Evolutionary conservation across 2,329 filamentous ascomycete genomes (phyloP), one percentile per base, ranked within the genome.

Genomic region (Clarireedia homoeocarpa): DNA sequence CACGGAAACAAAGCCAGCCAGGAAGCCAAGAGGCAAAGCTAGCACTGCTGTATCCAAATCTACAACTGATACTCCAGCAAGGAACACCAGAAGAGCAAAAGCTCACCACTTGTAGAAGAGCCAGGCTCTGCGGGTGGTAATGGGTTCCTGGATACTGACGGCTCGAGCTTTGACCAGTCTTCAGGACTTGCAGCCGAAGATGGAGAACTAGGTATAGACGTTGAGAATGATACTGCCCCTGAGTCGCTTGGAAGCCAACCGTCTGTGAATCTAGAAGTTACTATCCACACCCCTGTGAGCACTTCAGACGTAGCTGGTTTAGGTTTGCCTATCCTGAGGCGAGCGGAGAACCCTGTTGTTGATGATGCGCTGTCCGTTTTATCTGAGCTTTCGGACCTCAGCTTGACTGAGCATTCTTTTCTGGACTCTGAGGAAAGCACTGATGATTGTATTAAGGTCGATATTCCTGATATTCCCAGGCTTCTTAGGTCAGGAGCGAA

Each of bases 51-150:
- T 24, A 2, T 24, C 44, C 2, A 27, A 55, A 53, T 1, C 52
- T n/a, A 55, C 54, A 15, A 5, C 52, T 14, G 51, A 57, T 47
- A 39, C 47, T 10, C 56, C 62, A 38, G 40, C 50, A 12, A 39
- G 56, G 46, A 45, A 64, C 10, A 55, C 52, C 15, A 55, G 52
- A 55, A 47, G 54, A 54, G 58, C 56, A 70, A 71, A 71, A 66
- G 63, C 51, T 45, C 57, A 55, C 63, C 69, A 70, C 67, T 69
- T 66, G 64, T 69, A 69, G 59, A 59, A 61, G 57, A 15, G 14
- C 48, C 53, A 61, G 69, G 58, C 54, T 65, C 61, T 67, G 58
- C 66, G 68, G 65, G 68, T 70, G 69, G 65, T 67, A 55, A 59
- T 61, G 51, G 48, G 45, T 44, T 61, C 68, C 68, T 70, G 67